Base-by-base conservation (phyloP, 2,329 filamentous ascomycete genomes). In the Aphanocladium album region DNA sequence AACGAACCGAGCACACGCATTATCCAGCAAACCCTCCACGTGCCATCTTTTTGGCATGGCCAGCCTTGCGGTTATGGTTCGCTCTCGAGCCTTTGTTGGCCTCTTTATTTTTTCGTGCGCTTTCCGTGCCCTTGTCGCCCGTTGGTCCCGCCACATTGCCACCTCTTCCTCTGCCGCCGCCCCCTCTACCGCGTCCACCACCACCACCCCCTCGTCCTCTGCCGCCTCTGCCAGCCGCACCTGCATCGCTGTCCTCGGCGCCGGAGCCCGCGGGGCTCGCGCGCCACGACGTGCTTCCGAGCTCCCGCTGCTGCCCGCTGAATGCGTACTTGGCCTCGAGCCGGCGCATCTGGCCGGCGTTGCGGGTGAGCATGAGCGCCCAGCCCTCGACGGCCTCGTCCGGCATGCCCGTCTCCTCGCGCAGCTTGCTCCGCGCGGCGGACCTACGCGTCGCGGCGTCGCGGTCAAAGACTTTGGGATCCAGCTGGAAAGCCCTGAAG, bases 381-480 rank as follows among this genome's bases (percentile, higher is more conserved):
- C 93, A 99, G 5, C 95, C 95, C 74, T 98, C 95, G 37, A 99
- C 89, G 2, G 89, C 87, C 74, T 98, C 93, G 67, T 98, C 93
- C 0, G 91, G 92, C 91, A 97, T 91, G 4, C 88, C 88, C 1
- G 91, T 96, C 62, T 92, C 87, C 23, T 83, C 81, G 66, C 87
- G 89, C 53, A 99, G 72, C 37, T 82, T 83, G 7, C 73, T 74
- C 43, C 95, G 82, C 1, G 82, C 77, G 23, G 81, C 80, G 0
- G 88, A 80, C 63, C 89, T 80, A 57, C 91, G 81, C 0, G 89
- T 91, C 5, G 82, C 81, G 1, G 86, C 81, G 62, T 93, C 89
- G 19, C 93, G 83, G 5, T 79, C 83, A 68, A 97, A 97, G 0
- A 87, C 69, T 7, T 79, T 82, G 0, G 87, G 82, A 9, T 83